These are phyloP conservation scores for Ogataea siamensis DNA, from an alignment of 805 yeast genomes.

Conservation along the genomic window DNA sequence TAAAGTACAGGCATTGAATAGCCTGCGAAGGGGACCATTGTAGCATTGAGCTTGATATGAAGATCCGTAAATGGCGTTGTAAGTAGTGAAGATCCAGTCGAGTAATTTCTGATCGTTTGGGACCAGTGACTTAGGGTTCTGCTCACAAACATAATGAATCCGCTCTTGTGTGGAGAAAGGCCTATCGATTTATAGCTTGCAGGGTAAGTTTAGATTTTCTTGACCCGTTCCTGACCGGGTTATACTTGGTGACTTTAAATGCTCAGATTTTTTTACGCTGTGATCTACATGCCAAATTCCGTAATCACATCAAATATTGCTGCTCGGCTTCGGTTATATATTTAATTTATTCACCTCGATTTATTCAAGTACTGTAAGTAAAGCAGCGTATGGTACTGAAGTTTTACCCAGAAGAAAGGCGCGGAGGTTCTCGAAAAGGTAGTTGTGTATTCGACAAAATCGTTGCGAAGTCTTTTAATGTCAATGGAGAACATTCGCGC, in stretches of 20 bases:
- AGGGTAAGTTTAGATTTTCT: neutral
- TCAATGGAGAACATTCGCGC: no score
- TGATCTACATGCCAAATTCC: neutral
- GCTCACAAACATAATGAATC: constrained; percentile 3
- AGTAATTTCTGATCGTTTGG: constrained; percentile 11
- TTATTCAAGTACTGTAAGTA: no score
- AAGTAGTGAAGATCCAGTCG: constrained; percentile 30
- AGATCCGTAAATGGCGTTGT: constrained; percentile 81
- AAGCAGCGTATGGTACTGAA: no score
- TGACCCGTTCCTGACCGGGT: constrained; percentile 2
- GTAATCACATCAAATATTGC: neutral
- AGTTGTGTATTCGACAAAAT: no score
- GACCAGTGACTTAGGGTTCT: neutral
- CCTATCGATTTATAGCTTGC: neutral
- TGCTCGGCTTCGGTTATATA: neutral
- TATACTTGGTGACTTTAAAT: constrained; percentile 3
- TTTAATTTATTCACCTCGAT: neutral
- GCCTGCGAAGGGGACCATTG: constrained; percentile 96
- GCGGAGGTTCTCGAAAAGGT: no score
- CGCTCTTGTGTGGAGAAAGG: neutral
- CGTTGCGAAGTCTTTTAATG: no score
- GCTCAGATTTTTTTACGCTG: neutral
- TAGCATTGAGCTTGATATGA: constrained; percentile 77
- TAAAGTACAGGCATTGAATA: constrained; percentile 92
- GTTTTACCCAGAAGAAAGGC: no score